Percentiles rank a stretch among this genome's conserved stretches.
These are phyloP conservation scores for Trametes cingulata DNA, from an alignment of 768 basidiomycete genomes.

Conservation along the genomic window DNA sequence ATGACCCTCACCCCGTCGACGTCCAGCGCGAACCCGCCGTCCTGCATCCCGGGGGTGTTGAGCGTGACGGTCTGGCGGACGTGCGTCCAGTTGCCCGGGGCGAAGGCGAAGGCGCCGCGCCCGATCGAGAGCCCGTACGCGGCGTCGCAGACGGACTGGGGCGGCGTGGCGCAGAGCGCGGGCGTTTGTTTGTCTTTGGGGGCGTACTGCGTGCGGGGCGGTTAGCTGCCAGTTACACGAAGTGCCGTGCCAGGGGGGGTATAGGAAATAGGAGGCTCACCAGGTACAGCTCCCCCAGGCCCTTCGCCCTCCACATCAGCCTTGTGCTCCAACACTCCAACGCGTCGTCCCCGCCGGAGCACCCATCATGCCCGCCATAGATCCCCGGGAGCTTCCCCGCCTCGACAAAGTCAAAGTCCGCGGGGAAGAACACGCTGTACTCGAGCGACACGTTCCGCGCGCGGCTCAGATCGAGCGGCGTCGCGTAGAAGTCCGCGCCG, in stretches of 20 bases:
- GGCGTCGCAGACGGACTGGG: conserved; percentile 60
- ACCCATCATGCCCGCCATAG: conserved; percentile 65
- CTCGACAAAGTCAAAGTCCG: conserved; percentile 72
- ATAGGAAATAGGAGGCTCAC: conserved; percentile 40
- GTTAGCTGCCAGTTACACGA: no score
- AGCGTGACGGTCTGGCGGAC: conserved; percentile 68
- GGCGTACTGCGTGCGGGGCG: no score
- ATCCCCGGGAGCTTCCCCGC: conserved; percentile 87
- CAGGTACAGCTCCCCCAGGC: conserved; percentile 75
- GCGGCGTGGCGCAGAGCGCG: conserved; percentile 55
- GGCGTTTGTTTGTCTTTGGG: conserved; percentile 68
- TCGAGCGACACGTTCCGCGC: conserved; percentile 57
- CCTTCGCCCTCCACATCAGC: conserved; percentile 75
- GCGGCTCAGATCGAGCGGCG: conserved; percentile 43
- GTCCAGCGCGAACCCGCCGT: conserved; percentile 64
- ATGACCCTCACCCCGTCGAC: conserved; percentile 63
- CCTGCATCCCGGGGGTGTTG: conserved; percentile 71
- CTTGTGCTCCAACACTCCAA: conserved; percentile 79
- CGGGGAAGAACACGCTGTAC: conserved; percentile 80
- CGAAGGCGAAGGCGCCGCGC: conserved; percentile 67
- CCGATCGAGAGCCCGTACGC: conserved; percentile 75
- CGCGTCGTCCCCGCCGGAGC: conserved; percentile 77
- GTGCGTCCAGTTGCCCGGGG: conserved; percentile 67
- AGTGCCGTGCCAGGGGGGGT: not conserved
- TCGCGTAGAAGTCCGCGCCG: conserved; percentile 70